These are phyloP conservation scores for Claviceps humidiphila DNA, from an alignment of 2,329 filamentous ascomycete genomes.

Conservation along the genomic window DNA sequence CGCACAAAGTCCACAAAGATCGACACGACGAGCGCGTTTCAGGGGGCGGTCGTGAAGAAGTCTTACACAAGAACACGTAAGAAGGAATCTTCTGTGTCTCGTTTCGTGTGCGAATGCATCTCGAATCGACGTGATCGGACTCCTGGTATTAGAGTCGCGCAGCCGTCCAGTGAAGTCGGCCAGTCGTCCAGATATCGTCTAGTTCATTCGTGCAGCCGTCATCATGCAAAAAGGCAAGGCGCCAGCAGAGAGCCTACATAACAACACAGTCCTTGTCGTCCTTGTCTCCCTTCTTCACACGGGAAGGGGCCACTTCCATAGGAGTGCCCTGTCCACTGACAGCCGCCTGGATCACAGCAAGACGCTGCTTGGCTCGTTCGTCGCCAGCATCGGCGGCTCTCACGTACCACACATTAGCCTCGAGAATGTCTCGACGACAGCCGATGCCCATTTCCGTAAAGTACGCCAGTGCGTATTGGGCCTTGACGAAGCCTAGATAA, in stretches of 20 bases:
- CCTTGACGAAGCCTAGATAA: slow-evolving; percentile 49
- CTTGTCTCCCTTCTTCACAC: slow-evolving; percentile 35
- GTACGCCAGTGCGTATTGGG: slow-evolving; percentile 91
- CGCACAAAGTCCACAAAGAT: too few relatives aligned
- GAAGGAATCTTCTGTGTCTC: too few relatives aligned
- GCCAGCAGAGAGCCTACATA: slow-evolving; percentile 29
- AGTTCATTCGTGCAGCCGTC: not conserved
- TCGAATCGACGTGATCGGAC: too few relatives aligned
- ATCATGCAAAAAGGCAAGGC: not conserved
- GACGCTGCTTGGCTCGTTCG: slow-evolving; percentile 72
- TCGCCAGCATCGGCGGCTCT: slow-evolving; percentile 87
- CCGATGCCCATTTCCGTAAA: slow-evolving; percentile 99
- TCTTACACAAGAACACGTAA: too few relatives aligned
- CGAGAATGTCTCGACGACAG: slow-evolving; percentile 82
- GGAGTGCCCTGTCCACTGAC: slow-evolving; percentile 44
- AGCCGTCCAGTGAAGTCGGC: too few relatives aligned
- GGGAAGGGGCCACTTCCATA: slow-evolving; percentile 42
- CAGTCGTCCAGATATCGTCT: too few relatives aligned
- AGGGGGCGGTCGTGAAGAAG: too few relatives aligned
- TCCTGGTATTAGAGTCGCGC: too few relatives aligned
- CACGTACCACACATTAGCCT: slow-evolving; percentile 98
- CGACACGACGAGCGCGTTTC: too few relatives aligned
- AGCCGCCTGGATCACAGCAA: slow-evolving; percentile 76
- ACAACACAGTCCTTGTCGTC: slow-evolving; percentile 45
- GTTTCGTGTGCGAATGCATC: too few relatives aligned